phyloP scores from a whole-genome alignment of 495 filamentous ascomycete species.

The Polyplosphaeria fusca region DNA sequence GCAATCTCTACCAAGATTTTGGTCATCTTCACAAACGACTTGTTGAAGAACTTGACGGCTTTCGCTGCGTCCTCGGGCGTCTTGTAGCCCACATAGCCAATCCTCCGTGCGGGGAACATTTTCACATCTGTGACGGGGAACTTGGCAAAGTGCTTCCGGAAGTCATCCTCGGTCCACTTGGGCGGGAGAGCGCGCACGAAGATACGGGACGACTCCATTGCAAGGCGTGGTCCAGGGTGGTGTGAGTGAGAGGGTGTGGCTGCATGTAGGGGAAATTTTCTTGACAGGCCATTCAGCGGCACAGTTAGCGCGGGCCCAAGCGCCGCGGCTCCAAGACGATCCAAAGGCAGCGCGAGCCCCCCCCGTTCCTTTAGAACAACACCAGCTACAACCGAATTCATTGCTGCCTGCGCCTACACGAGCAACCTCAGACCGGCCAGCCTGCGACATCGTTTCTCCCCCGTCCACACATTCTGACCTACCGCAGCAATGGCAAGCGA shows the following conservation, averaged over 20 bases:
- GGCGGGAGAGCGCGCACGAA: constrained; percentile 87
- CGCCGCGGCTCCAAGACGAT: neutral
- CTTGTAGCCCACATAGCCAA: constrained; percentile 96
- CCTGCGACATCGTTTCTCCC: no score
- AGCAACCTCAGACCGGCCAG: no score
- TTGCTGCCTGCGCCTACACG: neutral
- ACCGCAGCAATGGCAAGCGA: constrained; percentile 37
- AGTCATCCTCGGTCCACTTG: constrained; percentile 67
- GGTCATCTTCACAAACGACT: constrained; percentile 93
- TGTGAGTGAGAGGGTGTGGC: neutral
- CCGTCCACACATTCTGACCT: neutral
- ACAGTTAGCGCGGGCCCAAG: neutral
- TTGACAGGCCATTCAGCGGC: neutral
- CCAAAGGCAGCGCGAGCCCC: constrained; percentile 6
- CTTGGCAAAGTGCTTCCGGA: constrained; percentile 81
- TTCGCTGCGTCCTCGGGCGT: constrained; percentile 70
- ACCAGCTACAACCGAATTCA: neutral
- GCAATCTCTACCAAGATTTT: constrained; percentile 90
- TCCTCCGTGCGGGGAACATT: constrained; percentile 79
- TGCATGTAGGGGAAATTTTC: neutral
- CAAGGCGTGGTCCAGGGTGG: constrained; percentile 2
- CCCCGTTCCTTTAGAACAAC: neutral
- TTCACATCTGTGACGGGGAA: constrained; percentile 83
- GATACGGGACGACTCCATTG: constrained; percentile 73
- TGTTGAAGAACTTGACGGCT: constrained; percentile 93